Percentiles rank a stretch among this genome's conserved stretches.
These are phyloP conservation scores for Cenchrus fungigraminus DNA, from an alignment of 176 grass and related monocot genomes.

Conservation along the genomic window DNA sequence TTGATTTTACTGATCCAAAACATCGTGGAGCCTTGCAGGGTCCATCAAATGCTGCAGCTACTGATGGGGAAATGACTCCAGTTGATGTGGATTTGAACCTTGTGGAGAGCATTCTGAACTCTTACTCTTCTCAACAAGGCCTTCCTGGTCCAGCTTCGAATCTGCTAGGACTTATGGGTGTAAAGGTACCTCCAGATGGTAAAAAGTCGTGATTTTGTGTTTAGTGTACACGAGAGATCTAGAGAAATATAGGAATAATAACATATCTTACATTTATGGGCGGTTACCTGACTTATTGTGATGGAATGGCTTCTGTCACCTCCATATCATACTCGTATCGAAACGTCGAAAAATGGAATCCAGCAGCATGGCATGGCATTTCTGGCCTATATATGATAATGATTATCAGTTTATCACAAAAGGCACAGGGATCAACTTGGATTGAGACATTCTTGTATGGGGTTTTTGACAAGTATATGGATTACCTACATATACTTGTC, in stretches of 20 bases:
- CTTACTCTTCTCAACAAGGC: constrained; percentile 91
- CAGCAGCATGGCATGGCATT: neutral
- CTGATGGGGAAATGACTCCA: constrained; percentile 66
- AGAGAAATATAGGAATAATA: neutral
- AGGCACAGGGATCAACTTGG: neutral
- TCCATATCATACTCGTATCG: neutral
- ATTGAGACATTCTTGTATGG: neutral
- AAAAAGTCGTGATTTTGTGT: constrained; percentile 48
- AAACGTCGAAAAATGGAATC: neutral
- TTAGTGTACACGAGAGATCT: neutral
- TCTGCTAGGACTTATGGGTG: constrained; percentile 87
- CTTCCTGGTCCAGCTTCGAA: constrained; percentile 93
- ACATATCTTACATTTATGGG: neutral
- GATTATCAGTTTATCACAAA: neutral
- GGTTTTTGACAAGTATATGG: neutral
- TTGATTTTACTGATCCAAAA: constrained; percentile 16
- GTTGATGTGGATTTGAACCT: constrained; percentile 97
- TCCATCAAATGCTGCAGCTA: constrained; percentile 58
- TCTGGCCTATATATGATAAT: neutral
- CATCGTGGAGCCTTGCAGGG: constrained; percentile 48
- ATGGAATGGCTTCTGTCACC: constrained; percentile 8
- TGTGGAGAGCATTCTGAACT: constrained; percentile 83
- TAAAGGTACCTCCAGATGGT: constrained; percentile 77
- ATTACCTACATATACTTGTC: no score
- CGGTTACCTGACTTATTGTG: neutral